These are phyloP conservation scores for Carex myosuroides DNA, from an alignment of 176 grass and related monocot genomes.

Conservation along the genomic window DNA sequence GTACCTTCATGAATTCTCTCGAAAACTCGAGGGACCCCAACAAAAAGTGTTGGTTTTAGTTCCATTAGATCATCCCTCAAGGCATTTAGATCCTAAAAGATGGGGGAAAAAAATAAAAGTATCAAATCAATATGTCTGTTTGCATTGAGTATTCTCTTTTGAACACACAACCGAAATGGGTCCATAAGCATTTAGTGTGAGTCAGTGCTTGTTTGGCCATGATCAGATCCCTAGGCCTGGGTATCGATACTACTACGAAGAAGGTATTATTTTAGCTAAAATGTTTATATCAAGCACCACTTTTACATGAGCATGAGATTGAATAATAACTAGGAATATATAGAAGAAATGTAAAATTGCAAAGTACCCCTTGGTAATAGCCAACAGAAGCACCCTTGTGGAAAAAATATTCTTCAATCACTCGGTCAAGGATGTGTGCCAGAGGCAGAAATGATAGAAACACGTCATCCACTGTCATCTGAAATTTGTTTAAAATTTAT, in stretches of 20 bases:
- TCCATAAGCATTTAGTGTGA: not conserved
- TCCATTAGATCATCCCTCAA: conserved; percentile 88
- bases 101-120: conserved; percentile 5
- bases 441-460: conserved; percentile 96
- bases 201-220: not conserved
- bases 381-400: conserved; percentile 94
- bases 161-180: not conserved
- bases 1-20: conserved; percentile 93
- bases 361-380: conserved; percentile 83
- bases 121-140: not conserved
- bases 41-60: conserved; percentile 81
- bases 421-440: conserved; percentile 93
- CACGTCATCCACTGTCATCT: conserved; percentile 97
- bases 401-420: conserved; percentile 96
- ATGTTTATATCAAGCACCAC: not conserved
- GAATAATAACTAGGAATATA: not conserved
- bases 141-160: not conserved
- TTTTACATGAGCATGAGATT: not conserved
- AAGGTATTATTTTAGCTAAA: not conserved
- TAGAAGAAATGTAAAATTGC: conserved; percentile 23
- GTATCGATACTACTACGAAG: too few relatives aligned
- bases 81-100: conserved; percentile 65
- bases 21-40: conserved; percentile 92
- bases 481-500: conserved; percentile 7
- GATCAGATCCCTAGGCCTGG: too few relatives aligned